A percentile compares a stretch with the other conserved stretches of the same genome.
Evolutionary conservation across 768 basidiomycete species (phyloP).

Genomic region (Crassisporium funariophilum): DNA sequence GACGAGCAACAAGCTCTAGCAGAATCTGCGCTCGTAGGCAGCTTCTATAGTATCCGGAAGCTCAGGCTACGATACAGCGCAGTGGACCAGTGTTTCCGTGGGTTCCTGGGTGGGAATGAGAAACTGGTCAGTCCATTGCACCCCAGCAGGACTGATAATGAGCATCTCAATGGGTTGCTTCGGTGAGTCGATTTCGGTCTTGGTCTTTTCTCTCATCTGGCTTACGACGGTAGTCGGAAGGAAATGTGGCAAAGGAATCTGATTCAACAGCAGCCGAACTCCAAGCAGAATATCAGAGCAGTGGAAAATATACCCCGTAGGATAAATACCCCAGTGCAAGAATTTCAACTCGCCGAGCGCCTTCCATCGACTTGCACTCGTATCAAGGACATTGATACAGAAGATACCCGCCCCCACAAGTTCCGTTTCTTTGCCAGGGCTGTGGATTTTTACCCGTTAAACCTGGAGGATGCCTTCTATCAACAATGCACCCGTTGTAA

Average conservation of each 20-base stretch:
- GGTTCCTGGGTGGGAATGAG: conserved; percentile 49
- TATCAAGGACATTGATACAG: conserved; percentile 39
- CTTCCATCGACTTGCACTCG: conserved; percentile 19
- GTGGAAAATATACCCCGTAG: no score
- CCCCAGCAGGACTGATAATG: conserved; percentile 34
- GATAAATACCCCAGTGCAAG: neutral
- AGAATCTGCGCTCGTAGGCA: conserved; percentile 39
- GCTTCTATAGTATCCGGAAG: conserved; percentile 50
- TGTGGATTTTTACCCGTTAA: conserved; percentile 57
- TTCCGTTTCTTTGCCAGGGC: conserved; percentile 51
- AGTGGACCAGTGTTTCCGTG: conserved; percentile 34
- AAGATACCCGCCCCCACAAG: conserved; percentile 34
- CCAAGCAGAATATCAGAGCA: no score
- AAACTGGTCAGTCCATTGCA: conserved; percentile 47
- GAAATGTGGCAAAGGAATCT: conserved; percentile 27
- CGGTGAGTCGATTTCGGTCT: conserved; percentile 30
- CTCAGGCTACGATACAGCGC: conserved; percentile 46
- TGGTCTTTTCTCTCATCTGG: neutral
- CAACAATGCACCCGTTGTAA: conserved; percentile 57
- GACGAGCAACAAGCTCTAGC: conserved; percentile 47
- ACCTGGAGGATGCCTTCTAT: conserved; percentile 48
- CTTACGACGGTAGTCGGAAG: conserved; percentile 26
- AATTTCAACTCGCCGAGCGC: neutral
- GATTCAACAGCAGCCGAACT: conserved; percentile 1
- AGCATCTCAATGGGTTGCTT: conserved; percentile 43